phyloP scores from a whole-genome alignment of 164 flowering plant genomes.

The Nymphaea thermarum region DNA sequence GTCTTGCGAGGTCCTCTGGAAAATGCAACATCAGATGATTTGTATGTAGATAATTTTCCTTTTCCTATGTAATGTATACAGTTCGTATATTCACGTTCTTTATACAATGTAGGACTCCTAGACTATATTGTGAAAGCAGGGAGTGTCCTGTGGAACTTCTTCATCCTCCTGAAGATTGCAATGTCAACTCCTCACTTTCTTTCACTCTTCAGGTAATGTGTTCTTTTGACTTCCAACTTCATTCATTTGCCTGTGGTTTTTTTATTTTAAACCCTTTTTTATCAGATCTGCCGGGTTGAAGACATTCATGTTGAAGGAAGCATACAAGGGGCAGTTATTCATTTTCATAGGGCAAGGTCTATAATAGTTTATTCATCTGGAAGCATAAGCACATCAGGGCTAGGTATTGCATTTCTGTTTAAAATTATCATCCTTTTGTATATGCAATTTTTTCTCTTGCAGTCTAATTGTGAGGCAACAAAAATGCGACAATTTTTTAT shows the following conservation, averaged over 20 bases:
- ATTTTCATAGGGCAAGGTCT: slow-evolving; percentile 80
- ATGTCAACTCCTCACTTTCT: slow-evolving; percentile 74
- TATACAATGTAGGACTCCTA: slow-evolving; percentile 37
- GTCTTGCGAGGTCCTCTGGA: slow-evolving; percentile 58
- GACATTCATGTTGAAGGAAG: slow-evolving; percentile 60
- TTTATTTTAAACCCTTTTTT: slow-evolving; percentile 1
- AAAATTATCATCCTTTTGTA: neutral
- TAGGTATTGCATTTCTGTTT: slow-evolving; percentile 34
- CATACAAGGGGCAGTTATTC: slow-evolving; percentile 75
- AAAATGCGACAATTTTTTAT: neutral
- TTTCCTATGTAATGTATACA: slow-evolving; percentile 5
- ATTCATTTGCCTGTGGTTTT: neutral
- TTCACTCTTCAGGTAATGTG: slow-evolving; percentile 87
- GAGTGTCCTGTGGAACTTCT: slow-evolving; percentile 79
- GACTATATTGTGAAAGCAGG: slow-evolving; percentile 48
- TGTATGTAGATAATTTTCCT: slow-evolving; percentile 34
- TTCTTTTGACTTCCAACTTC: slow-evolving; percentile 3
- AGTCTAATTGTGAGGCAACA: neutral
- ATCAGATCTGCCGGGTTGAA: slow-evolving; percentile 91
- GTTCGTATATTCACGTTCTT: neutral
- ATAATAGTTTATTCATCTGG: slow-evolving; percentile 54
- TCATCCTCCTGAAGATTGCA: slow-evolving; percentile 98
- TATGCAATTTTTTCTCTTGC: neutral
- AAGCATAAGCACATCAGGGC: slow-evolving; percentile 53
- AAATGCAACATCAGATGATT: slow-evolving; percentile 30